Evolutionary conservation across 202 grass and related monocot genomes (phyloP), one percentile per base, ranked within the genome.

Genomic region (Setaria viridis): DNA sequence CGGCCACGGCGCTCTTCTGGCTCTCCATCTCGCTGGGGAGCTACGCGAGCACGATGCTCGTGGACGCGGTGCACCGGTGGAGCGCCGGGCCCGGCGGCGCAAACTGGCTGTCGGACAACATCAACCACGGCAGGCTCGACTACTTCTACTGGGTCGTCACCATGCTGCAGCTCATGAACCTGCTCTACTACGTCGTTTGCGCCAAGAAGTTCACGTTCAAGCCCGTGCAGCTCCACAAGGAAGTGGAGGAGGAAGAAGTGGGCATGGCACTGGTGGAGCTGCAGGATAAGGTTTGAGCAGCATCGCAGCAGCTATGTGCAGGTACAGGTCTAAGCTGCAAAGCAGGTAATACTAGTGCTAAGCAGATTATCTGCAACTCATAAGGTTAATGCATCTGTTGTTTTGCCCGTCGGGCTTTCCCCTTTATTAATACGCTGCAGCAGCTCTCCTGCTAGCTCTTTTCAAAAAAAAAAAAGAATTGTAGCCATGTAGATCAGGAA

Each of bases 101-200:
- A 50, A 94, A 97, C 80, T 94, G 95, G 95, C 65, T 97, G 37
- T 79, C 92, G 1, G 84, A 97, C 79, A 93, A 97, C 82, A 84
- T 91, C 34, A 97, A 97, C 66, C 88, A 25, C 11, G 94, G 94
- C 16, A 94, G 73, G 85, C 81, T 97, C 9, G 90, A 97, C 16
- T 93, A 97, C 86, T 89, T 88, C 67, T 92, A 97, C 79, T 97
- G 91, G 89, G 77, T 98, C 48, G 90, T 98, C 60, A 87, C 91
- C 4, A 5, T 85, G 55, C 73, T 94, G 39, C 79, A 90, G 88
- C 6, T 81, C 6, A 41, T 95, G 62, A 97, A 97, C 82, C 86
- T 93, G 25, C 5, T 95, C 1, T 98, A 98, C 63, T 98, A 93
- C 62, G 12, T 70, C 2, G 56, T 95, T 25, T 95, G 91, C 63